phyloP scores from a whole-genome alignment of 2,329 filamentous ascomycete genomes.

The Talaromyces sp. region DNA sequence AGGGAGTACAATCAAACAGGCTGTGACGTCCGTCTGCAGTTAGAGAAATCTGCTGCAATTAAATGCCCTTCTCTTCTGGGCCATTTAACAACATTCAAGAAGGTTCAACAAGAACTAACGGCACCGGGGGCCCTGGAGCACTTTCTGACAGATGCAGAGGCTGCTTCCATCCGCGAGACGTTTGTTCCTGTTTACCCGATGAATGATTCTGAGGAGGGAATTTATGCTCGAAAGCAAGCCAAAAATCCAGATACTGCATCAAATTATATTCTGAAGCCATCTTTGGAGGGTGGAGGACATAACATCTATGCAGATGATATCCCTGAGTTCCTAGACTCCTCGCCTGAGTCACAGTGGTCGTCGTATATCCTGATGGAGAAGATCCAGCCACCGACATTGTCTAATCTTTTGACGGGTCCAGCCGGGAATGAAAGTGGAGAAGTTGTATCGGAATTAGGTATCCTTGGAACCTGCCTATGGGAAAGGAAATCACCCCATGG shows the following conservation, averaged over 20 bases:
- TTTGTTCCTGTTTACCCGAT: conserved; percentile 44
- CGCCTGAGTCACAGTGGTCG: conserved; percentile 32
- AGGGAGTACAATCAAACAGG: conserved; percentile 43
- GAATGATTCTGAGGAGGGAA: conserved; percentile 34
- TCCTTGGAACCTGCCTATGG: conserved; percentile 48
- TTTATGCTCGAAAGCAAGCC: conserved; percentile 29
- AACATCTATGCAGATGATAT: conserved; percentile 47
- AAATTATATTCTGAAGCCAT: conserved; percentile 48
- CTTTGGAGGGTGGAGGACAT: conserved; percentile 48
- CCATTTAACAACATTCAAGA: conserved; percentile 49
- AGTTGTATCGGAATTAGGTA: conserved; percentile 49
- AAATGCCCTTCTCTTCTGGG: conserved; percentile 49
- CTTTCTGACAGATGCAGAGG: conserved; percentile 36
- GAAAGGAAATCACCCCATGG: conserved; percentile 3
- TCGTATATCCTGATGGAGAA: conserved; percentile 46
- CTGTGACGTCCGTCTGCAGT: conserved; percentile 31
- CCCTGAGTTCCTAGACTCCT: conserved; percentile 32
- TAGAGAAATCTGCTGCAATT: conserved; percentile 47
- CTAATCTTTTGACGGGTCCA: conserved; percentile 39
- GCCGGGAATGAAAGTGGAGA: conserved; percentile 36
- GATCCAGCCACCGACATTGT: conserved; percentile 37
- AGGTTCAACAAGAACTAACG: conserved; percentile 47
- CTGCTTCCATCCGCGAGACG: conserved; percentile 32
- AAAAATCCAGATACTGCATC: conserved; percentile 22
- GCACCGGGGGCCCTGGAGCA: conserved; percentile 34